phyloP scores from a whole-genome alignment of 768 basidiomycete species.

The Termitomyces eurrhizus region DNA sequence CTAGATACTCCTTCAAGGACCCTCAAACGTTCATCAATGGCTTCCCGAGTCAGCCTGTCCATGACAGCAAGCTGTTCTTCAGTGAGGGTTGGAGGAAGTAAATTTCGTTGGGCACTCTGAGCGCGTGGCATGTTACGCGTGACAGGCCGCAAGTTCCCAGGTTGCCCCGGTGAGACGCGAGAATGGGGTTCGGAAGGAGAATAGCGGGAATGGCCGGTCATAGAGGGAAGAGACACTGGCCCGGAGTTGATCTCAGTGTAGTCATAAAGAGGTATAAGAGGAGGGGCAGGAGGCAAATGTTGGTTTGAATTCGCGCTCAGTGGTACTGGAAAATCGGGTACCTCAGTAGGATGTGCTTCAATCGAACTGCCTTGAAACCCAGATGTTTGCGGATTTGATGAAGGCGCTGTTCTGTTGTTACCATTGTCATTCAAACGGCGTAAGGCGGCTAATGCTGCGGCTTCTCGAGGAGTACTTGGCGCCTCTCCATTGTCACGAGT shows the following conservation, averaged over 20 bases:
- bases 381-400: background rate
- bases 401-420: constrained; percentile 12
- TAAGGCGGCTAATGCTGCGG: constrained; percentile 67
- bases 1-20: constrained; percentile 76
- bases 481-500: constrained; percentile 8
- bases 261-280: constrained; percentile 31
- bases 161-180: constrained; percentile 1
- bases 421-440: constrained; percentile 35
- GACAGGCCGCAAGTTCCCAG: constrained; percentile 8
- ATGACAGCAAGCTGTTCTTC: constrained; percentile 62
- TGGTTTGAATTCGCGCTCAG: constrained; percentile 7
- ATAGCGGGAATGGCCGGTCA: background rate
- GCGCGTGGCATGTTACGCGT: background rate
- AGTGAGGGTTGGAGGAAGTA: constrained; percentile 45
- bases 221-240: background rate
- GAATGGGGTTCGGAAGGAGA: background rate
- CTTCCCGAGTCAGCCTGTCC: constrained; percentile 69
- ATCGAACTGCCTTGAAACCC: background rate
- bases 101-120: constrained; percentile 4
- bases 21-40: constrained; percentile 80
- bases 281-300: constrained; percentile 18
- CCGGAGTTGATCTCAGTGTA: constrained; percentile 12
- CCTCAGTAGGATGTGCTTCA: background rate
- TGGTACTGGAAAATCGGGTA: background rate
- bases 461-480: constrained; percentile 29